Base-by-base conservation (phyloP, 176 grass and related monocot genomes). In the Rhynchospora breviuscula region DNA sequence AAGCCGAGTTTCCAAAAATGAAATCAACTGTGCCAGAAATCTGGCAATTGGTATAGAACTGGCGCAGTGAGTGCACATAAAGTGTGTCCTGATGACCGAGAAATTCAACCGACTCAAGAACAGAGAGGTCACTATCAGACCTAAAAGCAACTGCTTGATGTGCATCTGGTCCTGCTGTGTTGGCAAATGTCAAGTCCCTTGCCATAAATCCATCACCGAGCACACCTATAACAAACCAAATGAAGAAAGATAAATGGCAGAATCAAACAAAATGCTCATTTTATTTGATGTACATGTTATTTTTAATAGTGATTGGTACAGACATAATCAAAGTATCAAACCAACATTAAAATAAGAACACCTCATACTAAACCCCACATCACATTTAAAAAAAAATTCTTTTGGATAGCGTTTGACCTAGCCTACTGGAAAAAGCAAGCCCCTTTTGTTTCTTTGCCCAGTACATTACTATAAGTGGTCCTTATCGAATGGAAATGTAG, bases 81-180 rank as follows among this genome's bases (percentile, higher is more conserved):
- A 98, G 91, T n/a, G 95, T 98, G 88, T 98, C 95, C 87, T 95
- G 95, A 86, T 99, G 93, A 4, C 91, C 93, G 0, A 88, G 63
- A 10, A 99, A 92, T 86, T 99, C 93, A 0, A 99, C 96, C 0
- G 65, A 62, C 79, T 99, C 96, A 0, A 99, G 78, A 59, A 99
- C 89, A 72, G 89, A 93, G 29, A 87, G 88, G 89, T 99, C 96
- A 35, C 89, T 88, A 44, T 90, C 88, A 18, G 93, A 99, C 5
- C 93, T 87, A 88, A 95, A 95, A 2, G 96, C 93, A 77, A 95
- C 96, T 6, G 93, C 96, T 79, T 99, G 96, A 91, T 99, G 96
- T 61, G 93, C 93, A 81, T 95, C 91, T 0, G 96, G 93, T 0
- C 96, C 96, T 44, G 93, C 96, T 59, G 93, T 99, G 93, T 99